phyloP scores from a whole-genome alignment of 305 asterid genomes.

The Ilex paraguariensis region DNA sequence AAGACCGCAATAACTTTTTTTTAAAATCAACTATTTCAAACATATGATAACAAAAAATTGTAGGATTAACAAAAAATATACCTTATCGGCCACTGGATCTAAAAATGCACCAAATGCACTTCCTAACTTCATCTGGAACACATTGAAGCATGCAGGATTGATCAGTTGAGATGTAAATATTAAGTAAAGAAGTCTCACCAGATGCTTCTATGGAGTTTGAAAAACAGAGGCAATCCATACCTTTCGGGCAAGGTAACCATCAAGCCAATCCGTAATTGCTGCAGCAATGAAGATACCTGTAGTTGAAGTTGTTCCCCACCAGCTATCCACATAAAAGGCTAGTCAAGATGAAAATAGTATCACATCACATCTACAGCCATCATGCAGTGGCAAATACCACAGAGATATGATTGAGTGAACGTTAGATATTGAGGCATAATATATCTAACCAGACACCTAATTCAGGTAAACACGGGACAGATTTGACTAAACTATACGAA shows the following conservation, averaged over 20 bases:
- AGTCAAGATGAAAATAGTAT: constrained; percentile 12
- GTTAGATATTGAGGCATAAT: too few species aligned
- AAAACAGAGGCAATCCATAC: constrained; percentile 27
- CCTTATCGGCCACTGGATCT: constrained; percentile 99
- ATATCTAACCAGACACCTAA: too few species aligned
- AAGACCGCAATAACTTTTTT: not conserved
- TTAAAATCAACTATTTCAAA: not conserved
- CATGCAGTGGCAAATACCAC: too few species aligned
- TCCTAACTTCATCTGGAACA: constrained; percentile 72
- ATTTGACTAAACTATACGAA: too few species aligned
- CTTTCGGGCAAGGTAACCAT: constrained; percentile 94
- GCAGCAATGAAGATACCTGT: constrained; percentile 79
- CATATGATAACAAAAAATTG: not conserved
- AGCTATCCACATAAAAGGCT: constrained; percentile 82
- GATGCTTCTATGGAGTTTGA: constrained; percentile 7
- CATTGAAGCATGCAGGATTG: constrained; percentile 15
- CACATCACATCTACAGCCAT: constrained; percentile 5
- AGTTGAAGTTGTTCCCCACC: constrained; percentile 89
- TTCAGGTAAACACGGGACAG: too few species aligned
- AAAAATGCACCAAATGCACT: constrained; percentile 94
- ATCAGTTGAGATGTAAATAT: constrained; percentile 11
- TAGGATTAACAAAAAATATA: constrained; percentile 10
- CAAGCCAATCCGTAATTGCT: constrained; percentile 96
- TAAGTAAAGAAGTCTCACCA: constrained; percentile 1
- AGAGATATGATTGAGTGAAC: too few species aligned